Base-by-base conservation (phyloP, 2,329 filamentous ascomycete species). In the Tolypocladium endophyticum region DNA sequence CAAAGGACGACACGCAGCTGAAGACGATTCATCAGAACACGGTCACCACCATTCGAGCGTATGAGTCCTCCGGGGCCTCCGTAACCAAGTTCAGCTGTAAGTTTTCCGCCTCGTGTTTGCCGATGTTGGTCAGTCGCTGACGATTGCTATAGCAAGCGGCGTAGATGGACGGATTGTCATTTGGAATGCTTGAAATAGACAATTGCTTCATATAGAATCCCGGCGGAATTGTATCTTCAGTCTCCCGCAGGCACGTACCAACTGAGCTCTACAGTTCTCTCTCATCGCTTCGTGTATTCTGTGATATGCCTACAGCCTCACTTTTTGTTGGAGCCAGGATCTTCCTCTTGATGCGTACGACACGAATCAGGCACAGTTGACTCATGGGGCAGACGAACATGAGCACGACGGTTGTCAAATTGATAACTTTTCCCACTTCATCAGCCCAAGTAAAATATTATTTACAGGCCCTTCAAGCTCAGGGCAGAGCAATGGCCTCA, bases 1-100 rank as follows among this genome's bases (percentile, higher is more conserved):
- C 81, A 59, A 90, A 90, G 71, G 92, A 96, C 69, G 92, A 97
- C 72, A 97, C 92, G 4, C 90, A 96, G 77, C 81, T 99, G 67
- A 94, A 91, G 77, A 97, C 94, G 14, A 86, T 94, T 55, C 94
- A 99, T 76, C 94, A 99, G 73, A 99, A 99, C 77, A 96, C 92
- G 33, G 90, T 99, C 71, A 91, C 85, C 70, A 96, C 87, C 2
- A 79, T 99, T 57, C 85, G 94, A 52, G 81, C 85, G 25, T 97
- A 88, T 71, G 85, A 92, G 68, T 82, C 82, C 59, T 79, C 79
- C 50, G 85, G 83, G 38, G 84, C 81, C 55, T 76, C 75, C 52
- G 85, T 96, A 12, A 83, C 77, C 61, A 91, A 92, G 75, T 93
- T 97, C 68, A 96, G 88, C 76, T 94, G 89, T 91, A 84, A 86